Conservation (phyloP, 495 filamentous ascomycete genomes). For the Penicillium egyptiacum region DNA sequence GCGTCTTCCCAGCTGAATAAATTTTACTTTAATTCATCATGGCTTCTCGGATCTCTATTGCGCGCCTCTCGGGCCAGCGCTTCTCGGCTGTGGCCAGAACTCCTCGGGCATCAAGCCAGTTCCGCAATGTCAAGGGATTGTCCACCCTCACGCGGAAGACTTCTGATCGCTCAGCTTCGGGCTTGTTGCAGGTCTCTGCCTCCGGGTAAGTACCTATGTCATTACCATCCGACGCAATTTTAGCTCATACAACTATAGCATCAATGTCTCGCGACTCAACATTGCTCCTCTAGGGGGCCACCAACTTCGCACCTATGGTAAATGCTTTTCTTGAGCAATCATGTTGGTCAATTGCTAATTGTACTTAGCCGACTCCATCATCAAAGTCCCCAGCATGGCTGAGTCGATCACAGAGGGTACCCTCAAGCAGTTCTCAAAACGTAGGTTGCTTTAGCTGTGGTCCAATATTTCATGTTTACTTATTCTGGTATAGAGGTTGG, state of each 20-base stretch:
- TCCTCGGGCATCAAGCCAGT: constrained; percentile 26
- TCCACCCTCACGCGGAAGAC: constrained; percentile 29
- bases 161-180: constrained; percentile 23
- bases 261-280: constrained; percentile 32
- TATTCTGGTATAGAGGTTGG: constrained; percentile 64
- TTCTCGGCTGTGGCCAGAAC: constrained; percentile 33
- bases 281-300: constrained; percentile 31
- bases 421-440: constrained; percentile 91
- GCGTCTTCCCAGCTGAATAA: background rate
- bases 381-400: constrained; percentile 97
- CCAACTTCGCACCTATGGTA: constrained; percentile 46
- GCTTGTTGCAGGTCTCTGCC: constrained; percentile 27
- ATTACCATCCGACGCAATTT: background rate
- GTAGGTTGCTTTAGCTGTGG: constrained; percentile 34
- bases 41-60: constrained; percentile 45
- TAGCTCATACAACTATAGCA: constrained; percentile 20
- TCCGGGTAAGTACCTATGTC: constrained; percentile 29
- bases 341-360: constrained; percentile 13
- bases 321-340: background rate
- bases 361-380: constrained; percentile 67
- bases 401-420: constrained; percentile 99
- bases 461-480: constrained; percentile 17
- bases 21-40: constrained; percentile 26
- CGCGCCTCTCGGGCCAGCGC: constrained; percentile 40
- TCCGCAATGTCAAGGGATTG: constrained; percentile 27